Base-by-base conservation (phyloP, 1,139 yeast genomes). In the Sugiyamaella novakii region DNA sequence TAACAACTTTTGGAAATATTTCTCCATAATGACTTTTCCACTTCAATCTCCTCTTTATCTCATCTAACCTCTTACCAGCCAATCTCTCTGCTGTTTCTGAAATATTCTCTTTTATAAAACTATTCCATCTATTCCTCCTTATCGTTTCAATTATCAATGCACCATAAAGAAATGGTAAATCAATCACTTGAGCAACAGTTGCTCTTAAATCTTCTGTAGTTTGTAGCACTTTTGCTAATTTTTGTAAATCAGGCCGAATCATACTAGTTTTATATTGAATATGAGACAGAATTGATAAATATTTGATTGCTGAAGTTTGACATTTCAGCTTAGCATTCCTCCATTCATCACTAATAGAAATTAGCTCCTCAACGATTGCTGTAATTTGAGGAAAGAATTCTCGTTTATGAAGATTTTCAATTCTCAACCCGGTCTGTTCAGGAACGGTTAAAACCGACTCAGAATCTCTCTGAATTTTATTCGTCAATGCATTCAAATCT, bases 161-260 rank as follows among this genome's bases (percentile, higher is more conserved):
- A 1, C 98, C 98, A 63, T 87, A 87, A 1, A 88, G 68, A 34
- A 87, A 69, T 0, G 98, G 97, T 45, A 89, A 65, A 62, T 88
- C 96, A 14, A 83, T 76, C 1, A 87, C 82, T 33, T 70, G 70
- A 14, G 78, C 77, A 10, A 78, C 69, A 47, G 63, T 49, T 29
- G 69, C 60, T 65, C 78, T 76, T 65, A 69, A 47, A 44, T 69
- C 62, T 68, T 81, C 74, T 62, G 76, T 60, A 60, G 65, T 43
- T 55, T 67, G 67, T 30, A 77, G 57, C 24, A 61, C 60, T 6
- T 58, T 58, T 34, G 63, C 65, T 31, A 72, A 56, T 2, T 66
- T 64, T 8, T 55, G 56, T 6, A 70, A 51, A 27, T 58, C 59
- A 3, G 63, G 62, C 27, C 67, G 57, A 3, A 69, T 54, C 14